Evolutionary conservation across 139 green algal species (phyloP), one percentile per base, ranked within the genome.

Genomic region (Chlamydomonas applanata): DNA sequence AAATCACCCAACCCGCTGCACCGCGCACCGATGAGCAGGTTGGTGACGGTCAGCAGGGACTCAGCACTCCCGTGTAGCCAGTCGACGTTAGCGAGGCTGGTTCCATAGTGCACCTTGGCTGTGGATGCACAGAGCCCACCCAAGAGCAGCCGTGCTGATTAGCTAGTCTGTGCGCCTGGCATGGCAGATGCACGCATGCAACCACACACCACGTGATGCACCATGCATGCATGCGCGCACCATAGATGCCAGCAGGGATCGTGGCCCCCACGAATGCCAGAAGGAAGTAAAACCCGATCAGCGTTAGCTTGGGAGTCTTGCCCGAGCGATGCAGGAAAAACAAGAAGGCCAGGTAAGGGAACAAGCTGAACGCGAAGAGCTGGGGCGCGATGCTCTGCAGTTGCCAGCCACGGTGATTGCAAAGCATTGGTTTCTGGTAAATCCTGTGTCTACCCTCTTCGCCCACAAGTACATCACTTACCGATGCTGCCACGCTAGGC

Each of bases 271-370:
- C 96, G 77, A 99, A 99, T 0, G 89, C 93, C 7, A 99, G 86
- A 13, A 99, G 85, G 86, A 99, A 99, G 80, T 96, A 97, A 72
- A 98, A 99, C 7, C 96, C 96, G 60, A 95, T 90, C 0, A 94
- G 52, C 2, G 78, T 84, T 2, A 93, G 66, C 1, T 72, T 79
- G 7, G 90, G 89, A 27, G 96, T 92, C 72, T 91, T 81, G 45
- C 87, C 89, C 0, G 86, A 91, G 3, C 80, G 81, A 0, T 82
- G 91, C 0, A 98, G 76, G 75, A 84, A 89, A 80, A 92, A 98
- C 0, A 99, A 81, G 79, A 99, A 99, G n/a, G 67, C 90, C 4
- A 94, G 79, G 80, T 98, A 99, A 9, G 94, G 96, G 4, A 98
- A 85, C 14, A 99, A 86, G 40, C 78, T 92, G 35, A 85, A 68